A percentile compares a stretch with the other conserved stretches of the same genome.
Evolutionary conservation across 2,329 filamentous ascomycete genomes (phyloP).

Genomic region (Pestalotiopsis sp.): DNA sequence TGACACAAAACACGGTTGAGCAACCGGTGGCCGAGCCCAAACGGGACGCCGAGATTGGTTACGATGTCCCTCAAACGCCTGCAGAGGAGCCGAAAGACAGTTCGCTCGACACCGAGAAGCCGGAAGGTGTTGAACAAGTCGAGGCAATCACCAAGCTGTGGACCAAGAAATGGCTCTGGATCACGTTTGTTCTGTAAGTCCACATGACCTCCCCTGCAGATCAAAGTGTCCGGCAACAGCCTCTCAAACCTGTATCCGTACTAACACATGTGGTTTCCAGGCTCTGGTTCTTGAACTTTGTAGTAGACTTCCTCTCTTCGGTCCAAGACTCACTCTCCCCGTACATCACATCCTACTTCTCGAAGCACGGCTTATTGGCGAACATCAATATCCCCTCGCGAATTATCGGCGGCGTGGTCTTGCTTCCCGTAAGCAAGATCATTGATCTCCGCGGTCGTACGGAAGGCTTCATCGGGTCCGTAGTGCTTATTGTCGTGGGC

Average conservation of each 20-base stretch:
- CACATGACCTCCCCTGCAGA: too few relatives aligned
- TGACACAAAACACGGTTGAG: background rate
- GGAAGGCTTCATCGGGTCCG: background rate
- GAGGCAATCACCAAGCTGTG: slow-evolving; percentile 6
- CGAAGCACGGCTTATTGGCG: slow-evolving; percentile 4
- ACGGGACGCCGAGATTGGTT: background rate
- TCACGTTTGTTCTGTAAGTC: slow-evolving; percentile 2
- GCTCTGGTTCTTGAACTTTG: slow-evolving; percentile 7
- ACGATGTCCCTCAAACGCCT: background rate
- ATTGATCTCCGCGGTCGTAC: slow-evolving; percentile 7
- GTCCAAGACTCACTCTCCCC: background rate
- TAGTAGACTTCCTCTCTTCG: slow-evolving; percentile 4
- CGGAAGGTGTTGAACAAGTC: slow-evolving; percentile 6
- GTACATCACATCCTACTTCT: slow-evolving; percentile 9
- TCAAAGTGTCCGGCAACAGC: background rate
- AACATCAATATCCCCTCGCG: background rate
- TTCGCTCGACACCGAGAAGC: background rate
- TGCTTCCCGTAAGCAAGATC: slow-evolving; percentile 9
- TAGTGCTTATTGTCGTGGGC: background rate
- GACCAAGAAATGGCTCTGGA: slow-evolving; percentile 4
- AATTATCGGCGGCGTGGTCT: background rate
- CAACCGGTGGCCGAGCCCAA: background rate
- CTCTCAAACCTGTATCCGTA: background rate
- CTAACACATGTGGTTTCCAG: background rate
- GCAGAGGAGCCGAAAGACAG: background rate